phyloP scores from a whole-genome alignment of 495 filamentous ascomycete genomes.

The Aspergillus indologenus region DNA sequence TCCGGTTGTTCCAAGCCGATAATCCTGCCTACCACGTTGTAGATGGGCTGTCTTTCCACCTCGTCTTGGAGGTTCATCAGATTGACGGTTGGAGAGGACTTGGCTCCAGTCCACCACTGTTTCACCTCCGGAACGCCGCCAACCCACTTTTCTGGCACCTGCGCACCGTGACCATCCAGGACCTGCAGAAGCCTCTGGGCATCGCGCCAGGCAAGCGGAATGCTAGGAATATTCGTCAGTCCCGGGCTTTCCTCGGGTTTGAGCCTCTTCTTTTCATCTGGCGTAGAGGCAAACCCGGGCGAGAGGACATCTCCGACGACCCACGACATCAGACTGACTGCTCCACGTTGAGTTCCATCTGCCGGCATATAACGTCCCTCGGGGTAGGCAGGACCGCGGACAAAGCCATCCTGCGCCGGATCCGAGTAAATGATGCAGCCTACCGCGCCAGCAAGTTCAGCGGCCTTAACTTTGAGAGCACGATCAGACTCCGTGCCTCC shows the following conservation, averaged over 20 bases:
- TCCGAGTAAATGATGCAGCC: slow-evolving; percentile 93
- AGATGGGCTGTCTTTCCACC: slow-evolving; percentile 75
- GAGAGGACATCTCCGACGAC: slow-evolving; percentile 85
- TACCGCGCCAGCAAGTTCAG: slow-evolving; percentile 75
- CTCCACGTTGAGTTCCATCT: slow-evolving; percentile 77
- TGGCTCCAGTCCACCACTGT: slow-evolving; percentile 81
- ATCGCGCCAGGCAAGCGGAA: slow-evolving; percentile 86
- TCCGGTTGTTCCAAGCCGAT: slow-evolving; percentile 74
- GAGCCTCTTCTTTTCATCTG: slow-evolving; percentile 58
- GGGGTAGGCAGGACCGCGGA: slow-evolving; percentile 64
- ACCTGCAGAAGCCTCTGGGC: slow-evolving; percentile 74
- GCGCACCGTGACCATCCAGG: slow-evolving; percentile 71
- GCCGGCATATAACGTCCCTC: slow-evolving; percentile 73
- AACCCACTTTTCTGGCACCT: slow-evolving; percentile 69
- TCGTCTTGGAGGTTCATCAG: slow-evolving; percentile 90
- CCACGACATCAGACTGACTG: slow-evolving; percentile 79
- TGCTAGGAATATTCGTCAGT: slow-evolving; percentile 77
- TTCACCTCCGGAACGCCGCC: slow-evolving; percentile 68
- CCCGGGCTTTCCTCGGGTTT: slow-evolving; percentile 67
- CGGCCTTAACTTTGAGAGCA: slow-evolving; percentile 83
- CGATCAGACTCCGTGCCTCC: slow-evolving; percentile 69
- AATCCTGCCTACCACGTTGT: slow-evolving; percentile 84
- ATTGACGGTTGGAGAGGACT: slow-evolving; percentile 70
- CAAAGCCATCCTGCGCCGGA: slow-evolving; percentile 74
- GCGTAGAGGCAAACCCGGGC: slow-evolving; percentile 78